Conservation (phyloP, 345 rosid species). For the Populus nigra region DNA sequence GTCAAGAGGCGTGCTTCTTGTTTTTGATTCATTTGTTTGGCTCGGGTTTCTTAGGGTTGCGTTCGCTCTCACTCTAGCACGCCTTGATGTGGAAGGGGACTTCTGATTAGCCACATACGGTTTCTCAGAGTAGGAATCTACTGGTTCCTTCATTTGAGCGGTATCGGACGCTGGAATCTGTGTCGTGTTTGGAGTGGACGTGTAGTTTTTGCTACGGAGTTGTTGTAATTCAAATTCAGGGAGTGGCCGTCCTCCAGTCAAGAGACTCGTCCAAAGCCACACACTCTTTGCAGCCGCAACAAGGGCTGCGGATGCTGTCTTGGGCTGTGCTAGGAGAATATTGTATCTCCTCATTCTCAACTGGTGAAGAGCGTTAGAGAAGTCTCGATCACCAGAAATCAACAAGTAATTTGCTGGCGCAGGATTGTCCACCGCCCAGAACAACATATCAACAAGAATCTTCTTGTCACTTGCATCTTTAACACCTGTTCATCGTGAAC, state of each 20-base stretch:
- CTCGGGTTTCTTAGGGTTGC: constrained; percentile 3
- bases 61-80: constrained; percentile 24
- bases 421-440: constrained; percentile 90
- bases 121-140: constrained; percentile 6
- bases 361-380: constrained; percentile 89
- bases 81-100: constrained; percentile 10
- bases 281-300: constrained; percentile 78
- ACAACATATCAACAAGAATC: constrained; percentile 85
- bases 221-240: constrained; percentile 40
- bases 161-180: constrained; percentile 21
- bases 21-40: constrained; percentile 16
- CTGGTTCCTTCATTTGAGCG: constrained; percentile 18
- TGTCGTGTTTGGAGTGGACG: constrained; percentile 19
- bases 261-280: constrained; percentile 82
- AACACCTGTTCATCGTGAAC: constrained; percentile 44
- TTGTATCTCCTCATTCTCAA: constrained; percentile 87
- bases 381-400: constrained; percentile 88
- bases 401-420: constrained; percentile 86
- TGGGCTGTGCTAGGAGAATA: constrained; percentile 84
- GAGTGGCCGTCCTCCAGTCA: constrained; percentile 68
- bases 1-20: constrained; percentile 1
- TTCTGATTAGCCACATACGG: constrained; percentile 28
- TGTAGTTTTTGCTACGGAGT: constrained; percentile 30
- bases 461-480: constrained; percentile 98
- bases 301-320: constrained; percentile 63